Evolutionary conservation across 1,139 yeast genomes (phyloP).

Genomic region (Sugiyamaella paludigena): DNA sequence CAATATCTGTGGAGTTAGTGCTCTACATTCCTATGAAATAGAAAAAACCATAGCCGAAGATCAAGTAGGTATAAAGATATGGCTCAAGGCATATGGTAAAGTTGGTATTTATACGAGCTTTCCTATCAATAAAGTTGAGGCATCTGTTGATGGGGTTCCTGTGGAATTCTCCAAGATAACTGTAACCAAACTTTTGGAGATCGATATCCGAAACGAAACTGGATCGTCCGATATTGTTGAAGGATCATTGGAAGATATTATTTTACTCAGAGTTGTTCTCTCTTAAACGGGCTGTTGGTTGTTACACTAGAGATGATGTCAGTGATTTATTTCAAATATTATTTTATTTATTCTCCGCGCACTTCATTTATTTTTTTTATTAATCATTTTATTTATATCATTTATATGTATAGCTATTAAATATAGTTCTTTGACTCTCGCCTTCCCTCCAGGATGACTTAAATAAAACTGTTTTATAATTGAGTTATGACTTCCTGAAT

Average conservation of each 20-base stretch:
- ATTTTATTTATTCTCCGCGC: too few relatives aligned
- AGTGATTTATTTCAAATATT: too few relatives aligned
- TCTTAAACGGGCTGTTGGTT: not conserved
- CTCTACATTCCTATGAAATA: constrained; percentile 12
- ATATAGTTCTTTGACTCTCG: too few relatives aligned
- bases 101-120: constrained; percentile 20
- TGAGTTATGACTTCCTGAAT: constrained; percentile 17
- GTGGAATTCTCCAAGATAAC: constrained; percentile 3
- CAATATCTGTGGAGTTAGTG: constrained; percentile 26
- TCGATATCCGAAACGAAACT: constrained; percentile 8
- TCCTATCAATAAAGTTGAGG: constrained; percentile 4
- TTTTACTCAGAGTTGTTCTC: constrained; percentile 2
- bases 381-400: not conserved
- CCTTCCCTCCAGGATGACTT: too few relatives aligned
- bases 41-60: not conserved
- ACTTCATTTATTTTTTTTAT: not conserved
- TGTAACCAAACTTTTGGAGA: constrained; percentile 1
- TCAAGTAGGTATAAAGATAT: constrained; percentile 12
- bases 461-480: constrained; percentile 11
- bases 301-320: too few relatives aligned
- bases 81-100: constrained; percentile 23
- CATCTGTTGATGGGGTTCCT: constrained; percentile 7
- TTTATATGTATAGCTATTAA: not conserved
- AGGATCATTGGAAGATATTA: not conserved
- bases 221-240: not conserved